Base-by-base conservation (phyloP, 805 yeast species). In the Ogataea parapolymorpha region DNA sequence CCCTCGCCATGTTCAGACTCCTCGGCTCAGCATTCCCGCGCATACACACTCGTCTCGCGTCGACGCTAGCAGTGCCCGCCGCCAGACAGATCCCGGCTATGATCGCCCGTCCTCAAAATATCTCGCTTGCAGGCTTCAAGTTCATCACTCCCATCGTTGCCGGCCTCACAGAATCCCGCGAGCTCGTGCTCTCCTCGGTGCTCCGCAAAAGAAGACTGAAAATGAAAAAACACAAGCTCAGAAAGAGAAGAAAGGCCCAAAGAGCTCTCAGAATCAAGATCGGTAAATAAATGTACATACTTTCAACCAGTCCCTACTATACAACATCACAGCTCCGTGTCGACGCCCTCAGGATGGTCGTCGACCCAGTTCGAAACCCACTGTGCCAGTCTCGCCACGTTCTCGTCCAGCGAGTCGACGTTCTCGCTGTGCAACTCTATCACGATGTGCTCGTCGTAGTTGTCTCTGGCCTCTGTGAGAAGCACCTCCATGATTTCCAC, bases 401-500 rank as follows among this genome's bases (percentile, higher is more conserved):
- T 93, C n/a, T 74, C 75, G 42, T 86, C 95, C 70, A 90, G 75
- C 32, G 88, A 82, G 39, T 84, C 93, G 12, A 77, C 79, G 15
- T 70, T 63, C 59, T 91, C 80, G 44, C 95, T 85, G 33, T 65
- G 68, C 46, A 93, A 72, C 54, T 85, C 93, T 30, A 93, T 85
- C 23, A 93, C 91, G 22, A 89, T 80, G 48, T 84, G 86, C 32
- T 80, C 80, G 24, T 74, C 84, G 57, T 88, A 93, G 29, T 82
- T 74, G 25, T 88, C 96, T 43, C 75, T 69, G 0, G 98, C 99
- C 51, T 93, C 99, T 49, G 82, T 84, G 33, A 80, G 64, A 12
- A 93, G 77, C 11, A 91, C 86, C 51, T 90, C 91, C 98, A 93
- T 93, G 50, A 93, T 93, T 65, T 93, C 99, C 45, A 95, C 95